Conservation (phyloP, 352 stramenopile genomes). For the Saprolegnia diclina region DNA sequence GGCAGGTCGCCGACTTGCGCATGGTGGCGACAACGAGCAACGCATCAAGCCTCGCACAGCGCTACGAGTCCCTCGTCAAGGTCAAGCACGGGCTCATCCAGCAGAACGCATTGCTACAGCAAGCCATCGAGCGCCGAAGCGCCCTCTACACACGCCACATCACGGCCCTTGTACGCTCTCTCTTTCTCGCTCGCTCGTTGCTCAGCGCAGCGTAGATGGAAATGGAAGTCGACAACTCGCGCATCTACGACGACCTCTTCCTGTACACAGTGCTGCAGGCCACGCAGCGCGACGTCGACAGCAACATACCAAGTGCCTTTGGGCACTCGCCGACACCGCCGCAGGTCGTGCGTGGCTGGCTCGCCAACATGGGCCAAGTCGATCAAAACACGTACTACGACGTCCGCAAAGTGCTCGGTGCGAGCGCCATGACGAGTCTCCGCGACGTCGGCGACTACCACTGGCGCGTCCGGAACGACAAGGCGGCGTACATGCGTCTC, state of each 20-base stretch:
- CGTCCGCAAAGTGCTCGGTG: background rate
- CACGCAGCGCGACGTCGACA: slow-evolving; percentile 3
- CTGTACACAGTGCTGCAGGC: slow-evolving; percentile 4
- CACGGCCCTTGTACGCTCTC: background rate
- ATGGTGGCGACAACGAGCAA: background rate
- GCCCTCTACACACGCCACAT: background rate
- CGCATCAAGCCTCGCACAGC: background rate
- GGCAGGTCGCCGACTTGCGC: slow-evolving; percentile 1
- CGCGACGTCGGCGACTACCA: slow-evolving; percentile 1
- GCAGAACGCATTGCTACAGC: background rate
- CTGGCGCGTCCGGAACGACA: slow-evolving; percentile 5
- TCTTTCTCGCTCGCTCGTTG: too few species aligned
- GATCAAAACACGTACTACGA: slow-evolving; percentile 1
- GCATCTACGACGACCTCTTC: slow-evolving; percentile 11
- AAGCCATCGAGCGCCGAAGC: background rate
- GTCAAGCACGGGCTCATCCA: slow-evolving; percentile 10
- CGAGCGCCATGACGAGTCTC: background rate
- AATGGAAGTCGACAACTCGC: background rate
- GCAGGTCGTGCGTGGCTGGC: background rate
- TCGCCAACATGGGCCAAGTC: slow-evolving; percentile 9
- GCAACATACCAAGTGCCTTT: background rate
- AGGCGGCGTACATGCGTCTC: slow-evolving; percentile 3
- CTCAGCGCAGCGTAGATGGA: background rate
- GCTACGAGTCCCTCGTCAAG: slow-evolving; percentile 4
- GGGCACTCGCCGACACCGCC: background rate